Base-by-base conservation (phyloP, 106 monocot genomes). In the Vanilla planifolia region DNA sequence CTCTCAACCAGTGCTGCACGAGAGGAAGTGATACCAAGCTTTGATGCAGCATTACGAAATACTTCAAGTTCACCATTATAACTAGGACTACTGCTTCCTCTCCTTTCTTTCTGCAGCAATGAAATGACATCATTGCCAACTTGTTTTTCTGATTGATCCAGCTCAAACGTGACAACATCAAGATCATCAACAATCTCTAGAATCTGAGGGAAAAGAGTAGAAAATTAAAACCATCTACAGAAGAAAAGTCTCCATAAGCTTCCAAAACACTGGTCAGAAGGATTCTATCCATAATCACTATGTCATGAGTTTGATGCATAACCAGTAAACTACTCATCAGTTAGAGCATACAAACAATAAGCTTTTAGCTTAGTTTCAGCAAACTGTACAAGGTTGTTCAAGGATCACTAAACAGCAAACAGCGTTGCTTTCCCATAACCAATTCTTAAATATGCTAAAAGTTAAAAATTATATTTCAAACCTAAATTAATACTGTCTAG, bases 1-100 rank as follows among this genome's bases (percentile, higher is more conserved):
- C 84, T 76, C 72, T 98, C 98, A 15, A 84, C 73, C 5, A 88
- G 88, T 59, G 92, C 92, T 55, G 79, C 72, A 57, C 71, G 71
- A 7, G 84, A 92, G 34, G 98, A 98, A 25, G 69, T 75, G 39
- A 98, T 85, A 21, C 88, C 91, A 24, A 98, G 68, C 56, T 64
- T 78, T 27, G 55, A 67, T 13, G 79, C 92, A 39, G 71, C 81
- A 50, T 85, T 78, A 52, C 76, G 79, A 50, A 98, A 88, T 33
- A 75, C 41, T 74, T 98, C 88, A 28, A 92, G 92, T 60, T 98
- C 92, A 15, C 30, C 60, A 41, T 14, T 65, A 7, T 73, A 68
- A 63, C 48, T 72, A 10, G 66, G 43, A 32, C 60, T 66, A 11
- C 71, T 60, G 32, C 65, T 71, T 27, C 60, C 58, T 45, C 72